Base-by-base conservation (phyloP, 352 stramenopile species). In the Pythium utonaiense region DNA sequence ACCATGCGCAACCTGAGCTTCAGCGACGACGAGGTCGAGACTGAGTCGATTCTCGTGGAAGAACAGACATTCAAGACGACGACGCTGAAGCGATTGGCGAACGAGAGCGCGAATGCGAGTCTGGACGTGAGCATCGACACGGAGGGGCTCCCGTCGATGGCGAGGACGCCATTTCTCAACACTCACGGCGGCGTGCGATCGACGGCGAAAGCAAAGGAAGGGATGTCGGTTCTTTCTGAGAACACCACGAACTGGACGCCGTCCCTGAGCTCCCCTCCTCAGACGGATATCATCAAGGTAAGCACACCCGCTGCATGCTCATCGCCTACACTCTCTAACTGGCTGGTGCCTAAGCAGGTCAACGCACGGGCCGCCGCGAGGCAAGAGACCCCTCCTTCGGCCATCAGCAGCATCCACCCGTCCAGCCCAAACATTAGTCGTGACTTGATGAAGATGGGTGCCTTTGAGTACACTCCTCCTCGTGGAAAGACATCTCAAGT, bases 371-470 rank as follows among this genome's bases (percentile, higher is more conserved):
- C 52, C 10, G 24, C 24, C 7, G 44, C 70, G 41, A 69, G 60
- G 16, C 73, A 78, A 12, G 66, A 62, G 52, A 91, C 81, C 1
- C 81, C 81, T 8, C 71, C 74, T 7, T 93, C 83, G 0, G 77
- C 65, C 9, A 91, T 93, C 64, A 93, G 83, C 57, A 93, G 83
- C 45, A 82, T 93, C 31, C 74, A 74, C n/a, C 64, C 54, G 6
- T 74, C 65, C 28, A 91, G 78, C 34, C 83, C 83, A 7, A 70
- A 69, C 16, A 74, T 93, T 41, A 93, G 71, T 66, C 86, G 80
- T 28, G 89, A 93, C 62, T 60, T 93, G 27, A 89, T 91, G 80
- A 88, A 92, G 51, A 77, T 89, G 58, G 83, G 83, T 38, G 83
- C 77, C 5, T 93, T 93, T 25, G 83, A 91, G 61, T 86, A 79